Evolutionary conservation across 176 grass and related monocot species (phyloP).

Genomic region (Tillandsia leiboldiana): DNA sequence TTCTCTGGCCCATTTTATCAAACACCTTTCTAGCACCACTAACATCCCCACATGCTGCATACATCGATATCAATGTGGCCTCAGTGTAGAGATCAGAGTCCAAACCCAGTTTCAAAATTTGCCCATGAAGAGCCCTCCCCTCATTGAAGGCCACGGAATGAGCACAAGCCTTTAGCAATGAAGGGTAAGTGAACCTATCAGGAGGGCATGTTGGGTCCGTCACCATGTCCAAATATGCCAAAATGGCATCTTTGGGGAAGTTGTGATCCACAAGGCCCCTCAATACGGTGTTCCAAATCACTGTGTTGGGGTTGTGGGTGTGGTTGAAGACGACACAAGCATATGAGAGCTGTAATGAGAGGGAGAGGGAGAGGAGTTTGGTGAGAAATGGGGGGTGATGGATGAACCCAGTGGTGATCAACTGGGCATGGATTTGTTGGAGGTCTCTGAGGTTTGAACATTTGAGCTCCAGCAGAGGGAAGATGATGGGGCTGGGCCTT

Average conservation of each 20-base stretch:
- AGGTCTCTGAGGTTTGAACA: conserved; percentile 8
- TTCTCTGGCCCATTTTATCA: neutral
- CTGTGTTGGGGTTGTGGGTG: neutral
- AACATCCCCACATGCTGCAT: neutral
- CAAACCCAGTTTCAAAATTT: neutral
- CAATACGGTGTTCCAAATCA: conserved; percentile 4
- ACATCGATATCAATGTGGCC: neutral
- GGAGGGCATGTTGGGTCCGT: neutral
- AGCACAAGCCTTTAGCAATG: neutral
- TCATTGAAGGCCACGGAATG: neutral
- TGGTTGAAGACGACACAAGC: conserved; percentile 8
- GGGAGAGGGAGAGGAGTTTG: neutral
- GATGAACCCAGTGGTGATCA: conserved; percentile 5
- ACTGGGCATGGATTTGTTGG: conserved; percentile 1
- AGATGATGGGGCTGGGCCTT: neutral
- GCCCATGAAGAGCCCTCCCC: neutral
- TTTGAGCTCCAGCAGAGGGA: neutral
- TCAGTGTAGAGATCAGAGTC: neutral
- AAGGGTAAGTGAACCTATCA: conserved; percentile 1
- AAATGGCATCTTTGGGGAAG: neutral
- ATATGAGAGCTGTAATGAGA: neutral
- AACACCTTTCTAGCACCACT: neutral
- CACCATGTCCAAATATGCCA: conserved; percentile 3
- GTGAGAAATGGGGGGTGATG: neutral
- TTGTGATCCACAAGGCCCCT: neutral